Conservation (phyloP, 169 alveolate genomes). For the Babesia sp. region DNA sequence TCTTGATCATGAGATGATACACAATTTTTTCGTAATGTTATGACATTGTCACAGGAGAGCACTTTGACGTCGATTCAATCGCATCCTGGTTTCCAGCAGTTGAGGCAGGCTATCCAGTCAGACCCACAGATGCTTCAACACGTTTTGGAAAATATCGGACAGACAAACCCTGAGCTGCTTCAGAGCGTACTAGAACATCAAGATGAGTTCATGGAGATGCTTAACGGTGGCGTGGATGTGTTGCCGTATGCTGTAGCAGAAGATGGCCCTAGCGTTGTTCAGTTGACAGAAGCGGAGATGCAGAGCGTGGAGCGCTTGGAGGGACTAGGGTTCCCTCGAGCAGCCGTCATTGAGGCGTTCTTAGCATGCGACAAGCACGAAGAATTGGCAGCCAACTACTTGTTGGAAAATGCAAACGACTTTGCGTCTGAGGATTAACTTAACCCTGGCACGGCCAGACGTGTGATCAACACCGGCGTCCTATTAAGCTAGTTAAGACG, state of each 20-base stretch:
- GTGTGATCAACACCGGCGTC: too few relatives aligned
- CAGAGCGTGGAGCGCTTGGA: slow-evolving; percentile 84
- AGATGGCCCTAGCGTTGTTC: slow-evolving; percentile 58
- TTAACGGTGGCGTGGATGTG: slow-evolving; percentile 53
- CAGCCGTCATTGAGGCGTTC: slow-evolving; percentile 93
- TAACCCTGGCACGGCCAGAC: too few relatives aligned
- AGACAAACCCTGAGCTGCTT: slow-evolving; percentile 82
- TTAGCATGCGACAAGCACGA: slow-evolving; percentile 95
- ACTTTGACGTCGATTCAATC: slow-evolving; percentile 52
- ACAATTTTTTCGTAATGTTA: not conserved
- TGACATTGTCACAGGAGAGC: not conserved
- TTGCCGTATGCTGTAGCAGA: slow-evolving; percentile 26
- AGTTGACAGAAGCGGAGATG: slow-evolving; percentile 88
- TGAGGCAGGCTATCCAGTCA: slow-evolving; percentile 83
- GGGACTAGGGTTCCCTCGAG: slow-evolving; percentile 90
- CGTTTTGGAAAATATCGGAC: slow-evolving; percentile 82
- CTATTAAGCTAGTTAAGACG: too few relatives aligned
- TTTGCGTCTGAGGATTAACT: slow-evolving; percentile 37
- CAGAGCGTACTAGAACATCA: slow-evolving; percentile 81
- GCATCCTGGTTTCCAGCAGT: slow-evolving; percentile 82
- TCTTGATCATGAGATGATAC: not conserved
- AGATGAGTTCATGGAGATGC: slow-evolving; percentile 80
- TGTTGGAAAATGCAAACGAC: slow-evolving; percentile 82
- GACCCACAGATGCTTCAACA: slow-evolving; percentile 87
- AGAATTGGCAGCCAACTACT: slow-evolving; percentile 89